Evolutionary conservation across 352 stramenopile genomes (phyloP), one percentile per base, ranked within the genome.

Genomic region (Pseudoperonospora humuli): DNA sequence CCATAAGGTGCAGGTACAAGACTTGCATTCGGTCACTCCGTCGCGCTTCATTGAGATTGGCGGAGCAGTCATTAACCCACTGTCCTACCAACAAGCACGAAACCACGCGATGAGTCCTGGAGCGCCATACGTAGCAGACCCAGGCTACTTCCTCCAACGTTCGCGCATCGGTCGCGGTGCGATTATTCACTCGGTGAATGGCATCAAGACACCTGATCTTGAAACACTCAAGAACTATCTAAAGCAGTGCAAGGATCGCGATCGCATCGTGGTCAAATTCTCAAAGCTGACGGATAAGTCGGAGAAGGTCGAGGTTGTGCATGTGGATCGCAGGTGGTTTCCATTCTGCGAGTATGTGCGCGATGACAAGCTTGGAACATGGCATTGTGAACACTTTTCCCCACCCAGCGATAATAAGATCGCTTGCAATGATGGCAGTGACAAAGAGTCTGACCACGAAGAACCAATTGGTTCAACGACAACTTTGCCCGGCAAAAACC

Each of bases 291-390:
- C 67, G 5, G 75, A 86, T 50, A 86, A 86, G 41, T 59, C 77
- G 1, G 77, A 89, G 34, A 84, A 86, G 39, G 73, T 93, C 3
- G 81, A 93, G 29, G 77, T 93, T 10, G 81, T 90, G 7, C 81
- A 89, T 50, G 78, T 96, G 11, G 86, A 97, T 45, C 74, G 81
- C 7, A 83, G 85, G n/a, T 97, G 88, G 88, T 96, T 95, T 49
- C 78, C 81, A 10, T 90, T 91, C 39, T 81, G 66, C n/a, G 69
- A 90, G 35, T 90, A 89, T 49, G 73, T 63, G 8, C 72, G 81
- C 10, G 73, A 93, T 37, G 81, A 93, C 45, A 74, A 67, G 31
- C 61, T 81, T 17, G 81, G 81, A 14, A 86, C 68, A 17, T 93
- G 81, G 81, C 70, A 86, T 36, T 86, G 81, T 45, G 61, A 75